Percentiles rank a stretch among this genome's conserved stretches.
phyloP scores from a whole-genome alignment of 345 rosid species.

The Lepidium africanum region DNA sequence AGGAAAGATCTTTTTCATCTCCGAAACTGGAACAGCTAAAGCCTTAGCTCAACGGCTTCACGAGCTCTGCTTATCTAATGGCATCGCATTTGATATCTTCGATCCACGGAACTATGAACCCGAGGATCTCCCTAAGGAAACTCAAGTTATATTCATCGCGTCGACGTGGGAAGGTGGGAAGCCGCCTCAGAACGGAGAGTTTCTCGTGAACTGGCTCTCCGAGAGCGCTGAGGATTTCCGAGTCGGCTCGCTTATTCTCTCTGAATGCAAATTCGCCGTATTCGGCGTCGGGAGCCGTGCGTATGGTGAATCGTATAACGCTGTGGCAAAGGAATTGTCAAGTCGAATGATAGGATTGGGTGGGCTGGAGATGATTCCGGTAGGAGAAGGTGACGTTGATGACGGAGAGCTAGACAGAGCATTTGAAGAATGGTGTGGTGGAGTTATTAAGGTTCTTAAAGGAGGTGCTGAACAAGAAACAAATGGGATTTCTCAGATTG shows the following conservation, averaged over 20 bases:
- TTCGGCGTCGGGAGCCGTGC: constrained; percentile 81
- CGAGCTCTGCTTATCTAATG: constrained; percentile 30
- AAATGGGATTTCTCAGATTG: constrained; percentile 13
- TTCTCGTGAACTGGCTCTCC: constrained; percentile 62
- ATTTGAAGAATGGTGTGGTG: constrained; percentile 61
- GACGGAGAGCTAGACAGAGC: constrained; percentile 50
- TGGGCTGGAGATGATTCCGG: constrained; percentile 50
- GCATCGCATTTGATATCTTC: constrained; percentile 54
- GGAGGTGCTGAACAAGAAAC: constrained; percentile 35
- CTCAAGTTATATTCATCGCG: constrained; percentile 54
- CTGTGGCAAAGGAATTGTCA: constrained; percentile 65
- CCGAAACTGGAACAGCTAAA: constrained; percentile 77
- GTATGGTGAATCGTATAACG: constrained; percentile 64
- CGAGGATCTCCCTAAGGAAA: constrained; percentile 74
- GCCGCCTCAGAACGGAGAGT: constrained; percentile 54
- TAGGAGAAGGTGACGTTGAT: constrained; percentile 76
- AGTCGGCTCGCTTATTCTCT: constrained; percentile 67
- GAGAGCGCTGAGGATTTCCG: constrained; percentile 91
- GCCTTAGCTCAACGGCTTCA: constrained; percentile 59
- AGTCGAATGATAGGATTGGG: constrained; percentile 65
- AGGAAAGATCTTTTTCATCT: constrained; percentile 70
- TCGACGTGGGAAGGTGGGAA: constrained; percentile 90
- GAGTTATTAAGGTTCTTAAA: constrained; percentile 46
- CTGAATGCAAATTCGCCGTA: constrained; percentile 66
- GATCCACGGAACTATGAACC: constrained; percentile 81